Conservation (phyloP, 176 grass and related monocot genomes). For the Oryza meridionalis region DNA sequence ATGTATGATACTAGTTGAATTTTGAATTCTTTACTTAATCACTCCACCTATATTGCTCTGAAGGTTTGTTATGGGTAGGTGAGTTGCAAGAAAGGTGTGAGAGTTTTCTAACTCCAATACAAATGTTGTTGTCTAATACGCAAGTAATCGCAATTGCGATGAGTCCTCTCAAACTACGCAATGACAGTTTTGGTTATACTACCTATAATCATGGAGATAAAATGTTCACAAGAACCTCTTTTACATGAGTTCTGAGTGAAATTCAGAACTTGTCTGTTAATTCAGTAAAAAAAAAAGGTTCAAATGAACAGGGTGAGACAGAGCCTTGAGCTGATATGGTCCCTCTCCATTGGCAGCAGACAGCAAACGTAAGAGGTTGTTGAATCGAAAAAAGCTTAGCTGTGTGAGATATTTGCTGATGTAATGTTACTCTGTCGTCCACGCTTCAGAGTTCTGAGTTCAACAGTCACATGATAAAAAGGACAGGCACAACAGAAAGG, state of each 20-base stretch:
- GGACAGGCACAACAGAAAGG: conserved; percentile 11
- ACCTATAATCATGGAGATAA: conserved; percentile 29
- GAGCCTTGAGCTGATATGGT: background rate
- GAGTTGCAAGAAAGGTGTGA: conserved; percentile 66
- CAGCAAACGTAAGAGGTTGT: conserved; percentile 31
- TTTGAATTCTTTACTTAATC: conserved; percentile 1
- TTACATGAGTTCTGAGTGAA: conserved; percentile 19
- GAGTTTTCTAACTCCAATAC: background rate
- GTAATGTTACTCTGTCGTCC: conserved; percentile 16
- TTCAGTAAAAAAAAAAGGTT: background rate
- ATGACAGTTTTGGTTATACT: background rate
- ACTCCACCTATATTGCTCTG: conserved; percentile 35
- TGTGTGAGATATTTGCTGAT: conserved; percentile 45
- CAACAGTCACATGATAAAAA: conserved; percentile 1
- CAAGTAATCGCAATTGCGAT: background rate
- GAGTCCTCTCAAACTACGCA: background rate
- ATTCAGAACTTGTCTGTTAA: background rate
- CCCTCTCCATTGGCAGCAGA: conserved; percentile 8
- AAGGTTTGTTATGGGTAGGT: conserved; percentile 77
- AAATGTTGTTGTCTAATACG: background rate
- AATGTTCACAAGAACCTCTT: background rate
- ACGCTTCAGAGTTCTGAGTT: conserved; percentile 16
- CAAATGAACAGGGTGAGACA: background rate
- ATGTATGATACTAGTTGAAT: background rate
- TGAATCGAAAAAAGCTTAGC: conserved; percentile 28